Evolutionary conservation across 208 protist species (phyloP).

Genomic region (Sergeia podlipaevii): DNA sequence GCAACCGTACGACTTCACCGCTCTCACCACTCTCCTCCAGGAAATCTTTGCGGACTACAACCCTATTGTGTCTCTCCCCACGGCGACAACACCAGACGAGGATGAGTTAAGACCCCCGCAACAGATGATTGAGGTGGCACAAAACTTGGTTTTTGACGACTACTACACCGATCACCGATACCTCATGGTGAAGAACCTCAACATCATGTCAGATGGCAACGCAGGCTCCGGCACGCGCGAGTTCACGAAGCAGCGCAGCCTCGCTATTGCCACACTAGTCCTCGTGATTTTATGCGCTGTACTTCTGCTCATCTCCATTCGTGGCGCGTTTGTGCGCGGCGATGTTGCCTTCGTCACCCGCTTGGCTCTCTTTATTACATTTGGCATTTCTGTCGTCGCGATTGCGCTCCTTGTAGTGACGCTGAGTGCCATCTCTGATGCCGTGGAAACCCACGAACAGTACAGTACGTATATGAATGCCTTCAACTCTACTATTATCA

Average conservation of each 20-base stretch:
- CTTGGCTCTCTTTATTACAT: not conserved
- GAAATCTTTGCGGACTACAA: slow-evolving; percentile 8
- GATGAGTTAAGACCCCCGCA: not conserved
- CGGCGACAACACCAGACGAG: slow-evolving; percentile 1
- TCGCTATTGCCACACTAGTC: not conserved
- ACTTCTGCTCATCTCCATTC: not conserved
- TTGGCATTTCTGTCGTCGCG: not conserved
- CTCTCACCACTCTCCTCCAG: not conserved
- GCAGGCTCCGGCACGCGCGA: not conserved
- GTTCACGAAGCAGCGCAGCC: not conserved
- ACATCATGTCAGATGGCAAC: not conserved
- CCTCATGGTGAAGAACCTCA: slow-evolving; percentile 3
- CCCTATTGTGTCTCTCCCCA: not conserved
- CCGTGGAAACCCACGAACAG: not conserved
- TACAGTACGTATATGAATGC: not conserved
- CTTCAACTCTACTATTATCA: not conserved
- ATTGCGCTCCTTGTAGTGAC: not conserved
- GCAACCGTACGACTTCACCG: slow-evolving; percentile 12
- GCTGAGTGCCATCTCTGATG: not conserved
- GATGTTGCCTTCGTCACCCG: not conserved
- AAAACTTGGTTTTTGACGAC: slow-evolving; percentile 20
- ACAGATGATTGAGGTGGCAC: slow-evolving; percentile 4
- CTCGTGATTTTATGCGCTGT: not conserved
- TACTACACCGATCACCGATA: slow-evolving; percentile 12
- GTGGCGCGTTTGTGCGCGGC: not conserved